phyloP scores from a whole-genome alignment of 2,329 filamentous ascomycete genomes.

The Colletotrichum falcatum region DNA sequence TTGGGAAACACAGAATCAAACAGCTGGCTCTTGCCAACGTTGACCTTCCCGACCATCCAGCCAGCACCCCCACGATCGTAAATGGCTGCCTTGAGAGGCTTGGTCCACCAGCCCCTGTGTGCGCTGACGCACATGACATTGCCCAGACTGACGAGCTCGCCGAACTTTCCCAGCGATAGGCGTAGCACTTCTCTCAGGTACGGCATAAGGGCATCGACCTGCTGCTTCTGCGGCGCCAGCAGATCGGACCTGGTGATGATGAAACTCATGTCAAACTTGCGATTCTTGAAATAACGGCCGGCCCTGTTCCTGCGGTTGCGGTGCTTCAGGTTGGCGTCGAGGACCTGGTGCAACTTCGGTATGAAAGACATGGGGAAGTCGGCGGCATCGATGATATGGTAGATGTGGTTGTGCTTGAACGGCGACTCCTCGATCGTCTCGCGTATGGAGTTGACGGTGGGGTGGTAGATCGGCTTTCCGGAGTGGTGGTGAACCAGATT shows the following conservation, averaged over 20 bases:
- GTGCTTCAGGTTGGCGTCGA: slow-evolving; percentile 81
- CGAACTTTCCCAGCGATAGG: slow-evolving; percentile 76
- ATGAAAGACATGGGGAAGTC: slow-evolving; percentile 97
- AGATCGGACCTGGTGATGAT: slow-evolving; percentile 91
- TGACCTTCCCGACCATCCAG: slow-evolving; percentile 98
- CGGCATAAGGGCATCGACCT: slow-evolving; percentile 88
- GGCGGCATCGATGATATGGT: slow-evolving; percentile 93
- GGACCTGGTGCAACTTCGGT: slow-evolving; percentile 76
- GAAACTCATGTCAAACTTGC: slow-evolving; percentile 85
- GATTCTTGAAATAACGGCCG: slow-evolving; percentile 73
- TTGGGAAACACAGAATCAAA: slow-evolving; percentile 91
- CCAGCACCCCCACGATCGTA: slow-evolving; percentile 85
- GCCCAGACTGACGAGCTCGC: slow-evolving; percentile 81
- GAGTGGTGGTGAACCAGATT: slow-evolving; percentile 80
- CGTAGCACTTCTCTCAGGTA: slow-evolving; percentile 83
- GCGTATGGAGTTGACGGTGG: slow-evolving; percentile 82
- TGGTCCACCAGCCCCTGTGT: slow-evolving; percentile 91
- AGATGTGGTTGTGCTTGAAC: slow-evolving; percentile 91
- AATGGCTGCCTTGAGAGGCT: slow-evolving; percentile 85
- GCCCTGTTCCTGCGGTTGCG: slow-evolving; percentile 82
- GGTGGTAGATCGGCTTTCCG: slow-evolving; percentile 81
- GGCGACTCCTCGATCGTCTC: slow-evolving; percentile 91
- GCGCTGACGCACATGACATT: slow-evolving; percentile 91
- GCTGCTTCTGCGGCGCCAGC: slow-evolving; percentile 83
- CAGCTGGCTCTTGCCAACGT: slow-evolving; percentile 95